These are phyloP conservation scores for Prosopis cineraria DNA, from an alignment of 306 rosid genomes.

Conservation along the genomic window DNA sequence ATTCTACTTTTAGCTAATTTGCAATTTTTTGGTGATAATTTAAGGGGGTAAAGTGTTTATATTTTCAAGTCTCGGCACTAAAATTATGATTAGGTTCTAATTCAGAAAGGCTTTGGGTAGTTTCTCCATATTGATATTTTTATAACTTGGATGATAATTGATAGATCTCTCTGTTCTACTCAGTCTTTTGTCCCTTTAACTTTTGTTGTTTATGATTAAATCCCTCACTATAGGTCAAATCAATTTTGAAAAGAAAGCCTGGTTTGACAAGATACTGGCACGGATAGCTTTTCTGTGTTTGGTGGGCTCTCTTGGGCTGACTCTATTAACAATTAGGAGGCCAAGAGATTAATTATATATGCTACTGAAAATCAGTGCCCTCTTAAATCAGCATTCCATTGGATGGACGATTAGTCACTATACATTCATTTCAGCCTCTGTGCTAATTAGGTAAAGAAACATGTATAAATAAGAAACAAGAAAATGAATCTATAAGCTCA, in stretches of 20 bases:
- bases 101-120: not conserved
- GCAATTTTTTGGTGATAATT: not conserved
- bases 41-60: not conserved
- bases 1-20: not conserved
- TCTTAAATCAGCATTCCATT: not conserved
- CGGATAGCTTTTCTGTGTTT: slow-evolving; percentile 3
- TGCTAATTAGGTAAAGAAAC: not conserved
- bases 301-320: not conserved
- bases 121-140: not conserved
- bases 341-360: not conserved
- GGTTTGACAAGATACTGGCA: not conserved
- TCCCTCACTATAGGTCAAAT: not conserved
- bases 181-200: not conserved
- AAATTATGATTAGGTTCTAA: not conserved
- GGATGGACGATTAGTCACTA: not conserved
- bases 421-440: not conserved
- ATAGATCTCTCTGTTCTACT: not conserved
- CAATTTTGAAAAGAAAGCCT: not conserved
- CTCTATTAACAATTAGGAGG: not conserved
- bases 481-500: not conserved
- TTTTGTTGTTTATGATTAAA: slow-evolving; percentile 21
- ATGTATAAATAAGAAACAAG: not conserved
- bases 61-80: not conserved
- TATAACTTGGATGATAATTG: not conserved
- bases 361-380: not conserved